Percentiles rank a stretch among this genome's conserved stretches.
These are phyloP conservation scores for Oemleria cerasiformis DNA, from an alignment of 306 rosid genomes.

Conservation along the genomic window DNA sequence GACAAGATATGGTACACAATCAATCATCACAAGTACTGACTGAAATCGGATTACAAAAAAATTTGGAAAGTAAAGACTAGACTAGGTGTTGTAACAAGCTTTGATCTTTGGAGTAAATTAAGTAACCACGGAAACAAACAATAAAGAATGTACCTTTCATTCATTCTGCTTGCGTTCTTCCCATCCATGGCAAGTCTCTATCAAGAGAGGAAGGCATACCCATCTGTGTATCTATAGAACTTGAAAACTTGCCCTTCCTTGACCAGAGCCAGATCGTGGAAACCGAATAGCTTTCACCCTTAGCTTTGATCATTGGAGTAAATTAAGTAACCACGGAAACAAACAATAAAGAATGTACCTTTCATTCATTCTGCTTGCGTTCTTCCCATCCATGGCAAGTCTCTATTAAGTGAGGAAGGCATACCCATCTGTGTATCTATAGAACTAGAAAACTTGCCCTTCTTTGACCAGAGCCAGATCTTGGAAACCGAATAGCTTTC, in stretches of 20 bases:
- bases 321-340: constrained; percentile 24
- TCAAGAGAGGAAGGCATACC: constrained; percentile 69
- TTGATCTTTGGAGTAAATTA: constrained; percentile 29
- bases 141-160: constrained; percentile 49
- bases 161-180: constrained; percentile 45
- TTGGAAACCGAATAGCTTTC: constrained; percentile 95
- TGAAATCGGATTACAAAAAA: constrained; percentile 45
- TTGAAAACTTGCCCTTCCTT: constrained; percentile 64
- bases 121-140: constrained; percentile 27
- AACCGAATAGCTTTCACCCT: constrained; percentile 93
- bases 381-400: constrained; percentile 67
- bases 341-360: constrained; percentile 43
- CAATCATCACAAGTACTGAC: constrained; percentile 40
- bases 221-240: constrained; percentile 51
- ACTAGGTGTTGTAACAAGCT: constrained; percentile 27
- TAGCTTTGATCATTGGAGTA: constrained; percentile 40
- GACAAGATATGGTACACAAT: constrained; percentile 36
- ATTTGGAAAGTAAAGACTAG: constrained; percentile 17
- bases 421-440: constrained; percentile 53
- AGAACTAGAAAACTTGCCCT: constrained; percentile 61
- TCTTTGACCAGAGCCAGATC: constrained; percentile 95
- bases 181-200: constrained; percentile 67
- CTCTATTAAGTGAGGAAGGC: constrained; percentile 62
- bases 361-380: constrained; percentile 48
- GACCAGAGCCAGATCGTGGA: constrained; percentile 98